Base-by-base conservation (phyloP, 805 yeast species). In the Kodamaea laetipori region DNA sequence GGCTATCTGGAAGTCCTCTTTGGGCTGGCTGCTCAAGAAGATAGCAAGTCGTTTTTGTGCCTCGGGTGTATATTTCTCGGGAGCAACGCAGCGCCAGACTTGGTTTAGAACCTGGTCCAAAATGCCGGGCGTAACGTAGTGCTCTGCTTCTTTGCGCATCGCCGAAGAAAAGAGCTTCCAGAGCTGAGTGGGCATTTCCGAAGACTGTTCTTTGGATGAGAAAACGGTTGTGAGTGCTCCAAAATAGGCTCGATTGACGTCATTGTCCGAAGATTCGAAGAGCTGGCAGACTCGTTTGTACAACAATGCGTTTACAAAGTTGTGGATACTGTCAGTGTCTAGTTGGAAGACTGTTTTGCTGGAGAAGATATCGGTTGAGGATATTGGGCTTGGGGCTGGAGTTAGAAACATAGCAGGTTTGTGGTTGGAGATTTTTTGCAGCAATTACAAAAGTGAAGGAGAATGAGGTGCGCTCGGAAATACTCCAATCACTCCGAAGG, bases 241-340 rank as follows among this genome's bases (percentile, higher is more conserved):
- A 17, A 30, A 30, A 19, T 30, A 30, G 2, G 17, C 17, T 15
- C 34, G 15, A 10, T 30, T 30, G 17, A 30, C 15, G 17, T 30
- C 34, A 4, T 30, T 19, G 11, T 30, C 34, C 2, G 19, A 30
- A 11, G 15, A n/a, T 13, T 30, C 11, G 18, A 30, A 30, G 17
- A 30, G 15, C 11, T 30, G 21, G 34, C 34, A 30, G 10, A 30
- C 34, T 7, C 34, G 34, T 30, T 30, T 30, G 18, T 30, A 30
- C 19, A 15, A 30, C 4, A 30, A 15, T n/a, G 34, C 15, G 19
- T 30, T 17, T 7, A 30, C 15, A 19, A 15, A 30, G 6, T 17
- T 15, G 19, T 4, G 13, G 4, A 7, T 15, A 15, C 34, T 17
- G 7, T 4, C 17, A 10, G 6, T 6, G 18, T 17, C 17, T 12